These are phyloP conservation scores for Elsinoe ampelina DNA, from an alignment of 2,329 filamentous ascomycete genomes.

Conservation along the genomic window DNA sequence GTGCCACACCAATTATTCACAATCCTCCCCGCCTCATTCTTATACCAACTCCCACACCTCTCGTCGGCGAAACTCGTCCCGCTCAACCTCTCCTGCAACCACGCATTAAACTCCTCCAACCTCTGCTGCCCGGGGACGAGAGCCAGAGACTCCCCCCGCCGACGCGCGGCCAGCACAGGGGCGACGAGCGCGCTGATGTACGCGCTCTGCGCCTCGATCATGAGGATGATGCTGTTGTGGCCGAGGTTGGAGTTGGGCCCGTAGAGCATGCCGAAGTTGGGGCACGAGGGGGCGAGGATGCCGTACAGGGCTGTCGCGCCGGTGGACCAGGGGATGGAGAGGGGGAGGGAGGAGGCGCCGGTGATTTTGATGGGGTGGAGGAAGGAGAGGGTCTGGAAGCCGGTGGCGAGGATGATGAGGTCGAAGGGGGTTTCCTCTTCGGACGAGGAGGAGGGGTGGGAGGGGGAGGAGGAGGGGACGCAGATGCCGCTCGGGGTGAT, in stretches of 20 bases:
- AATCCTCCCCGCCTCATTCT: constrained; percentile 44
- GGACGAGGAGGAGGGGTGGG: constrained; percentile 19
- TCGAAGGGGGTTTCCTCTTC: constrained; percentile 37
- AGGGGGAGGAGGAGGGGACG: constrained; percentile 24
- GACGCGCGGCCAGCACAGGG: constrained; percentile 39
- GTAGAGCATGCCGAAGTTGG: constrained; percentile 50
- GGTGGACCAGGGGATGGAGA: constrained; percentile 45
- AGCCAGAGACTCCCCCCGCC: constrained; percentile 32
- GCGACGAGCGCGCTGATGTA: constrained; percentile 45
- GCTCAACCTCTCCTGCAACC: constrained; percentile 37
- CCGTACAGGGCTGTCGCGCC: constrained; percentile 45
- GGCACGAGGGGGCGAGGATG: constrained; percentile 42
- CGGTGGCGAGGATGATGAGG: constrained; percentile 49
- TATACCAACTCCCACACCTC: constrained; percentile 49
- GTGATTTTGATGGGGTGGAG: constrained; percentile 48
- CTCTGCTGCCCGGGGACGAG: constrained; percentile 36
- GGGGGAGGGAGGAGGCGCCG: constrained; percentile 34
- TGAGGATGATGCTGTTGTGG: constrained; percentile 52
- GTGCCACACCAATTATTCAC: constrained; percentile 49
- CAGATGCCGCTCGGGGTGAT: constrained; percentile 42
- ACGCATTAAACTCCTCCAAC: constrained; percentile 37
- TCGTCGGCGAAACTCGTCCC: constrained; percentile 45
- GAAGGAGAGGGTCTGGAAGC: constrained; percentile 51
- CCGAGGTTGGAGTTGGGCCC: constrained; percentile 49
- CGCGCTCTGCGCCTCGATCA: constrained; percentile 50